Base-by-base conservation (phyloP, 345 rosid genomes). In the Euphorbia tirucalli region DNA sequence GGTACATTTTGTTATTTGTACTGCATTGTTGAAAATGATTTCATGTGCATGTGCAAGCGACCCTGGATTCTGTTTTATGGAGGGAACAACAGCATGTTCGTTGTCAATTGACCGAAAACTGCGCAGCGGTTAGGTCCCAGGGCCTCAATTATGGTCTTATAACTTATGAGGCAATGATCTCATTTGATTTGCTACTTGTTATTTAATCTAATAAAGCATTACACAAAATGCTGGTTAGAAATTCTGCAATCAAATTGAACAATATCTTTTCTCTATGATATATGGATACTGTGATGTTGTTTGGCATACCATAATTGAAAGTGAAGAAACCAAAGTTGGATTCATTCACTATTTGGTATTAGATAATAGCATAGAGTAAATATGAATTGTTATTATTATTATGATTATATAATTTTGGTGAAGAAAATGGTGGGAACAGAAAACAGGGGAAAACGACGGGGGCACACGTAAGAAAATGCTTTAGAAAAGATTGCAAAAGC, bases 401-500 rank as follows among this genome's bases (percentile, higher is more conserved):
- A n/a, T n/a, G n/a, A n/a, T n/a, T n/a, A n/a, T n/a, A n/a, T n/a
- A n/a, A n/a, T n/a, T n/a, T n/a, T n/a, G n/a, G n/a, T 63, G 68
- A 64, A 71, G 71, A 64, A 70, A 71, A 67, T 69, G 78, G 83
- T 77, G 82, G 82, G 82, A 78, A 65, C 72, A 59, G 74, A 62
- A 77, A 57, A 41, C 57, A 22, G 44, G 67, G 46, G 79, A 80
- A 69, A 78, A 55, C 24, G 84, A 78, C 75, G 0, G 74, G 78
- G 78, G 44, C 65, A 1, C n/a, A 22, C 63, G 56, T 60, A 22
- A 66, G 35, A 60, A 48, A 24, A 31, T 67, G 24, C 76, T 81
- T 80, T 81, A 69, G 58, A 72, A 71, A 79, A 82, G 81, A 80
- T 78, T 65, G 56, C 52, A 71, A 61, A 77, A 82, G 78, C 78